Conservation (phyloP, 768 basidiomycete genomes). For the Melanogaster broomeanus region DNA sequence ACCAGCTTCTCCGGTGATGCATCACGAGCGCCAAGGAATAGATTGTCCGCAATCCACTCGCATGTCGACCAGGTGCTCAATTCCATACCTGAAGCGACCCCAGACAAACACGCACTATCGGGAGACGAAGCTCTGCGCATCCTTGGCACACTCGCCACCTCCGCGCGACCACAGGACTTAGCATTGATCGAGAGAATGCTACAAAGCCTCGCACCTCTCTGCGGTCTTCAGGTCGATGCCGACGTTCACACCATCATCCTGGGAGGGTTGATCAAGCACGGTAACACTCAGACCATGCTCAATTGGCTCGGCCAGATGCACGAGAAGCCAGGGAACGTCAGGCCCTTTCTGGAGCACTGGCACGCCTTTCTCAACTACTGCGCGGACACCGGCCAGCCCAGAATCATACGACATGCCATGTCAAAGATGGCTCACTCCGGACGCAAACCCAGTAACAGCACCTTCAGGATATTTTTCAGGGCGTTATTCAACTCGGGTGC, state of each 20-base stretch:
- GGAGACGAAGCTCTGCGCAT: constrained; percentile 37
- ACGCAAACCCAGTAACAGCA: constrained; percentile 43
- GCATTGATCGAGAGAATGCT: constrained; percentile 55
- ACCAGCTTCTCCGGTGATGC: constrained; percentile 7
- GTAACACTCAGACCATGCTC: constrained; percentile 44
- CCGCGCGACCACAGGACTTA: constrained; percentile 55
- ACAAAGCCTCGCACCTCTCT: constrained; percentile 45
- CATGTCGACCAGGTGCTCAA: constrained; percentile 23
- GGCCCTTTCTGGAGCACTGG: constrained; percentile 55
- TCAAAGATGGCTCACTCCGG: constrained; percentile 41
- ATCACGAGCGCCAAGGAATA: constrained; percentile 15
- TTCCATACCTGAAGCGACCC: constrained; percentile 13
- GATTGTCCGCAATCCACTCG: constrained; percentile 22
- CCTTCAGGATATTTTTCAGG: constrained; percentile 51
- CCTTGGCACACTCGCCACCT: constrained; percentile 49
- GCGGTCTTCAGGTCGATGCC: constrained; percentile 46
- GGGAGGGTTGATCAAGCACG: constrained; percentile 46
- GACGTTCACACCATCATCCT: constrained; percentile 52
- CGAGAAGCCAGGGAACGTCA: constrained; percentile 44
- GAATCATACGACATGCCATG: constrained; percentile 30
- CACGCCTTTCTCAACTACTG: constrained; percentile 52
- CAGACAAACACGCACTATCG: constrained; percentile 11
- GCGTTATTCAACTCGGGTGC: constrained; percentile 39
- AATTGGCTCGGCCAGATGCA: constrained; percentile 59
- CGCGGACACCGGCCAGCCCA: constrained; percentile 26